Evolutionary conservation across 78 protist genomes (phyloP), one percentile per base, ranked within the genome.

Genomic region (Emiliania huxleyi): DNA sequence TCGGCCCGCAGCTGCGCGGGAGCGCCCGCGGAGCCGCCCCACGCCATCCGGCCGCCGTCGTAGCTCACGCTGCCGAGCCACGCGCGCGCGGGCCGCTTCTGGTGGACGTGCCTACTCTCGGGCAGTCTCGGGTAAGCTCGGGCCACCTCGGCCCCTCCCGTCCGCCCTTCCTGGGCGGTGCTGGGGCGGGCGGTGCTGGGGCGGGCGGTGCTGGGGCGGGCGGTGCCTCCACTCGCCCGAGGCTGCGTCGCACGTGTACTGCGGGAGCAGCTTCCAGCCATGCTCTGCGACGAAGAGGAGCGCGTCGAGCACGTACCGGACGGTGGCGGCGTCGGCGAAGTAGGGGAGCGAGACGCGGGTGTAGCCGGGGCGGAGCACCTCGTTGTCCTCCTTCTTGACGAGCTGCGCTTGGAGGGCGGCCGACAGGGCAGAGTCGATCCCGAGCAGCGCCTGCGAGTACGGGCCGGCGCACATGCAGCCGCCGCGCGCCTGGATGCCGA

Each of bases 391-490:
- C 73, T 62, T 62, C 73, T 26, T 62, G 22, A 69, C 26, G 40
- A 95, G 79, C 56, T 42, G 71, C 38, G 43, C 38, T 92, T 91
- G 92, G 69, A 38, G 23, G 40, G 42, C 44, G 87, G 3, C 75
- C 56, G 91, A 49, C 25, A n/a, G 12, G 44, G 38, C 46, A 6
- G 75, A 83, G 91, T 90, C 88, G 52, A 97, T 85, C 40, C 97
- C 97, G 42, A 97, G 92, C 69, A 97, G 94, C n/a, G 69, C 38
- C 38, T 93, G 95, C 12, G 95, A 96, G 90, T 97, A 97, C 2
- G 98, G 98, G 2, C 99, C 98, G 35, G 99, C 98, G 69, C 99
- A 98, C 52, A 95, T 93, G 91, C 99, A 98, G 46, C 99, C 98
- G 43, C 96, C 95, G 49, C 98, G 94, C 37, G 90, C 95, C 94